Percentiles rank a stretch among this genome's conserved stretches.
Conservation (phyloP, 2,329 filamentous ascomycete species). For the Talaromyces pinophilus region DNA sequence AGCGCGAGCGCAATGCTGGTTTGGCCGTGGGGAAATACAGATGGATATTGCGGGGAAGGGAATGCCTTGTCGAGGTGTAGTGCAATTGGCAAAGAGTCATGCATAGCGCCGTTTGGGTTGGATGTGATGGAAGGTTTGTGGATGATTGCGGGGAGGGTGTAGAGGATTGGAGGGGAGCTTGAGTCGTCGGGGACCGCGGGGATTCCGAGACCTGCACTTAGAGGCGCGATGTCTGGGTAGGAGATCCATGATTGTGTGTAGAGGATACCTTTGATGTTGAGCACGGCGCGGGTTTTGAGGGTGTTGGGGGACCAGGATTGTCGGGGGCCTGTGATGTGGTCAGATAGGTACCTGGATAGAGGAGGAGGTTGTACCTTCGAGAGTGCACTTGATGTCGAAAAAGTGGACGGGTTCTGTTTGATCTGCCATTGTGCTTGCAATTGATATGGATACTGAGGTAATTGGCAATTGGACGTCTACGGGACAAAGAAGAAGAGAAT, state of each 20-base stretch:
- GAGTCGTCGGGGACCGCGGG: constrained; percentile 23
- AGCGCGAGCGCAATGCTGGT: constrained; percentile 36
- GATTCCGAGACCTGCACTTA: constrained; percentile 31
- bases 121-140: constrained; percentile 31
- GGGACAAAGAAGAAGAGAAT: neutral
- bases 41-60: constrained; percentile 30
- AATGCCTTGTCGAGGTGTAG: constrained; percentile 35
- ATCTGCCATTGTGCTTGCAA: constrained; percentile 26
- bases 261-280: constrained; percentile 33
- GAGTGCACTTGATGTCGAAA: constrained; percentile 34
- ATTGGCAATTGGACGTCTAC: neutral
- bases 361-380: constrained; percentile 11
- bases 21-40: constrained; percentile 37
- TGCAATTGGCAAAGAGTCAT: constrained; percentile 39
- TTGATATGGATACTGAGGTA: neutral
- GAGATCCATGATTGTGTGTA: constrained; percentile 34
- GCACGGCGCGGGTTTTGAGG: constrained; percentile 29
- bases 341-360: neutral
- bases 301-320: constrained; percentile 37
- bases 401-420: constrained; percentile 35
- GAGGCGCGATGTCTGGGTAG: constrained; percentile 33
- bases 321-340: constrained; percentile 27
- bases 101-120: constrained; percentile 33
- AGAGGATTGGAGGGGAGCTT: constrained; percentile 23
- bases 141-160: constrained; percentile 39